Conservation (phyloP, 768 basidiomycete species). For the Xanthoconium purpureum region DNA sequence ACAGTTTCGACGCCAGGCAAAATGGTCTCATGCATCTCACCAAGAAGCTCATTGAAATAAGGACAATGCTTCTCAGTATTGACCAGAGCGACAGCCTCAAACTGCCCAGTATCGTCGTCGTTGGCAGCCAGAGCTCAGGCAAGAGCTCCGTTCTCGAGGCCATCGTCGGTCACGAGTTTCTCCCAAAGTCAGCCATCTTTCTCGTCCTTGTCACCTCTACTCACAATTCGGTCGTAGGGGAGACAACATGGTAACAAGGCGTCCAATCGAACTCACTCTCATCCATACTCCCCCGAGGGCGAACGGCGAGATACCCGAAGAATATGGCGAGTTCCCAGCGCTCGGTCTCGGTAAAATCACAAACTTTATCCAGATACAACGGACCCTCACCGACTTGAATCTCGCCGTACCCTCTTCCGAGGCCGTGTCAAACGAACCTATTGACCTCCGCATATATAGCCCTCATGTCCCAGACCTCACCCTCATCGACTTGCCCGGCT, state of each 20-base stretch:
- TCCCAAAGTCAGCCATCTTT: constrained; percentile 81
- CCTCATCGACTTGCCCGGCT: constrained; percentile 95
- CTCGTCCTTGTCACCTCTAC: neutral
- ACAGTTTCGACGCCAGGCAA: constrained; percentile 46
- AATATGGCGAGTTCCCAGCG: constrained; percentile 93
- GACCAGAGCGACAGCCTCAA: constrained; percentile 95
- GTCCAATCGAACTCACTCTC: constrained; percentile 96
- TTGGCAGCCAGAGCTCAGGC: constrained; percentile 97
- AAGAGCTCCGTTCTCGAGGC: constrained; percentile 98
- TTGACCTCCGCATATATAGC: constrained; percentile 95
- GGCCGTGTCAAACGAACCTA: constrained; percentile 91
- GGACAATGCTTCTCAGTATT: constrained; percentile 90
- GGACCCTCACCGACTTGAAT: constrained; percentile 91
- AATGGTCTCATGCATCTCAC: constrained; percentile 94
- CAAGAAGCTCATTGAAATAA: constrained; percentile 91
- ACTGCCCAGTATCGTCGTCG: constrained; percentile 95
- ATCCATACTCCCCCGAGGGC: constrained; percentile 74
- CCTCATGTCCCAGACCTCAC: constrained; percentile 96
- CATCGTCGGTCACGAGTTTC: constrained; percentile 95
- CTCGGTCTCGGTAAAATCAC: constrained; percentile 87
- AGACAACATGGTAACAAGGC: constrained; percentile 98
- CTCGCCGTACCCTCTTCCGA: constrained; percentile 87
- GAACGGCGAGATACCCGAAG: constrained; percentile 53
- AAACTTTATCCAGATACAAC: constrained; percentile 89
- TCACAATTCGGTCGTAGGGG: constrained; percentile 53